These are phyloP conservation scores for Anaeramoeba ignava DNA, from an alignment of 78 protist species.

Conservation along the genomic window DNA sequence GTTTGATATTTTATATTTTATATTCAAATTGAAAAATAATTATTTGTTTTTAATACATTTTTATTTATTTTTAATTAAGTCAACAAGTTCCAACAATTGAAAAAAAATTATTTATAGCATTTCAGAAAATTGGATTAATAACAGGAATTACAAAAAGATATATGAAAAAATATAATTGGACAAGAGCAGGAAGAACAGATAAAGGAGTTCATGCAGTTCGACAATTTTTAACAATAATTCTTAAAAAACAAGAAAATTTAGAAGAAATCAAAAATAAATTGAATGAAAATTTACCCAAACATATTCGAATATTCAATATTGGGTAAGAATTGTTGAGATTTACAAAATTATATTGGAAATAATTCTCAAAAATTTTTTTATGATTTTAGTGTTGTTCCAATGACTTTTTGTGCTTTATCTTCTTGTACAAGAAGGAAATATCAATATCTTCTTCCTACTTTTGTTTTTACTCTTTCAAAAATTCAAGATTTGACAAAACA, in stretches of 20 bases:
- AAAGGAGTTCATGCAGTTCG: not conserved
- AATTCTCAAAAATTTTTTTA: too few species aligned
- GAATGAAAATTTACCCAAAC: not conserved
- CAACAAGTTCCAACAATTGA: too few species aligned
- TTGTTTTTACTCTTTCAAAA: not conserved
- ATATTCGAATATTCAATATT: not conserved
- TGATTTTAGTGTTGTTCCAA: too few species aligned
- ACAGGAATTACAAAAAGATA: not conserved
- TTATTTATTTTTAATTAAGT: too few species aligned
- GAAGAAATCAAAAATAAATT: not conserved
- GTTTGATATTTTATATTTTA: too few species aligned
- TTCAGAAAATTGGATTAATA: not conserved
- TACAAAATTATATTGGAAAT: too few species aligned
- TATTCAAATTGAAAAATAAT: too few species aligned
- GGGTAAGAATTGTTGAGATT: too few species aligned
- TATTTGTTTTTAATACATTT: too few species aligned
- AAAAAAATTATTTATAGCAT: not conserved
- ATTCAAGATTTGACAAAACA: not conserved
- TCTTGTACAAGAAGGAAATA: not conserved
- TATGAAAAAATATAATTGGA: not conserved
- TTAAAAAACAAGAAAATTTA: not conserved
- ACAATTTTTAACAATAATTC: not conserved
- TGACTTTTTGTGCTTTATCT: not conserved
- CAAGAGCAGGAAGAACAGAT: not conserved
- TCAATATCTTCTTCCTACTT: not conserved